These are phyloP conservation scores for Backusella circina DNA, from an alignment of 192 early-diverging fungal species.

Conservation along the genomic window DNA sequence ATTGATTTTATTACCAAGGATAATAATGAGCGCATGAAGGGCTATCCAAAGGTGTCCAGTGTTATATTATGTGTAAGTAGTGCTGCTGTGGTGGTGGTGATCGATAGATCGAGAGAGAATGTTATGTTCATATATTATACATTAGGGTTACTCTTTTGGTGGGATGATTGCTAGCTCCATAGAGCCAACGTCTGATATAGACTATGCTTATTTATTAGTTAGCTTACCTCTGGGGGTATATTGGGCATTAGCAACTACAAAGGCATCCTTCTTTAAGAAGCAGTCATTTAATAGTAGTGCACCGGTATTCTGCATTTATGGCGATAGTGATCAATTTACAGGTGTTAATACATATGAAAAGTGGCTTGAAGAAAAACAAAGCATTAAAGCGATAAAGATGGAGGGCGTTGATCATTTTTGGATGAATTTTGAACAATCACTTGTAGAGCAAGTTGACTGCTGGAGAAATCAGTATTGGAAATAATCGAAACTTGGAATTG, in stretches of 20 bases:
- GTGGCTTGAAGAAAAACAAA: background rate
- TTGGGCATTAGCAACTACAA: constrained; percentile 18
- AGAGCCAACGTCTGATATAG: background rate
- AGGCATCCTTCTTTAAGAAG: constrained; percentile 5
- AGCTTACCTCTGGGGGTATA: constrained; percentile 20
- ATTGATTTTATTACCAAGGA: background rate
- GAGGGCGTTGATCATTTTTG: constrained; percentile 25
- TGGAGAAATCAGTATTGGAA: constrained; percentile 7
- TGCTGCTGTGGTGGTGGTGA: background rate
- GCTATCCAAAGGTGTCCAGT: constrained; percentile 4
- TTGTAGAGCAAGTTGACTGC: background rate
- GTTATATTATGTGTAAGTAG: constrained; percentile 20
- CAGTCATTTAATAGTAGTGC: background rate
- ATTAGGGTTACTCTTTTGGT: constrained; percentile 27
- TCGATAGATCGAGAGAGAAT: background rate
- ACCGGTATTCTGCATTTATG: constrained; percentile 10
- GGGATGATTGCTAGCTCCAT: constrained; percentile 22
- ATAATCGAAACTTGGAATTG: background rate
- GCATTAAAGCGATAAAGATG: background rate
- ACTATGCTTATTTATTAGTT: constrained; percentile 14
- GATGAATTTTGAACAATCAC: constrained; percentile 8
- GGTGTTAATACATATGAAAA: background rate
- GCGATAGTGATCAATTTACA: constrained; percentile 25
- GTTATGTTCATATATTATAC: background rate
- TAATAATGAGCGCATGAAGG: background rate